Conservation (phyloP, 2,329 filamentous ascomycete genomes). For the Epichloe gansuensis region DNA sequence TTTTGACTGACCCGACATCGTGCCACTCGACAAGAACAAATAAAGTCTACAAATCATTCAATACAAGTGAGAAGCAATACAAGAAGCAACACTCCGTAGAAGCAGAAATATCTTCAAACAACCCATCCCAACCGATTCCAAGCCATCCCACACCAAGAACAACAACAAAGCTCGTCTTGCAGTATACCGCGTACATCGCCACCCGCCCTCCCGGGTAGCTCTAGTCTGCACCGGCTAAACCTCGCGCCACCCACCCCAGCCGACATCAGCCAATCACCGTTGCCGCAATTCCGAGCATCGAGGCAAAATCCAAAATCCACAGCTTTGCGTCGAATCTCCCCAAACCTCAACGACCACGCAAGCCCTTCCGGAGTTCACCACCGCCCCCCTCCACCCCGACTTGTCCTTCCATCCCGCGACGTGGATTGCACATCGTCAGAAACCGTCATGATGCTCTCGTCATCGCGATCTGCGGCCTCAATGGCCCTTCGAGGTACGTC, state of each 20-base stretch:
- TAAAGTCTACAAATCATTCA: no score
- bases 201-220: neutral
- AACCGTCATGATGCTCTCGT: constrained; percentile 30
- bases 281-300: constrained; percentile 16
- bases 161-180: neutral
- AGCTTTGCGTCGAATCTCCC: neutral
- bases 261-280: constrained; percentile 17
- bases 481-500: constrained; percentile 37
- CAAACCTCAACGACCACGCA: constrained; percentile 14
- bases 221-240: constrained; percentile 16
- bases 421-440: neutral
- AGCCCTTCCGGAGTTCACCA: neutral
- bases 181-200: constrained; percentile 1
- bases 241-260: constrained; percentile 8
- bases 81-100: no score
- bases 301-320: constrained; percentile 16
- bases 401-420: neutral
- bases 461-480: constrained; percentile 37
- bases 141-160: no score
- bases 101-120: no score
- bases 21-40: no score
- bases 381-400: neutral
- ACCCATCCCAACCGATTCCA: neutral
- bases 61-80: no score
- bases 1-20: no score